Evolutionary conservation across 495 filamentous ascomycete genomes (phyloP), one percentile per base, ranked within the genome.

Genomic region (Tuber magnatum): DNA sequence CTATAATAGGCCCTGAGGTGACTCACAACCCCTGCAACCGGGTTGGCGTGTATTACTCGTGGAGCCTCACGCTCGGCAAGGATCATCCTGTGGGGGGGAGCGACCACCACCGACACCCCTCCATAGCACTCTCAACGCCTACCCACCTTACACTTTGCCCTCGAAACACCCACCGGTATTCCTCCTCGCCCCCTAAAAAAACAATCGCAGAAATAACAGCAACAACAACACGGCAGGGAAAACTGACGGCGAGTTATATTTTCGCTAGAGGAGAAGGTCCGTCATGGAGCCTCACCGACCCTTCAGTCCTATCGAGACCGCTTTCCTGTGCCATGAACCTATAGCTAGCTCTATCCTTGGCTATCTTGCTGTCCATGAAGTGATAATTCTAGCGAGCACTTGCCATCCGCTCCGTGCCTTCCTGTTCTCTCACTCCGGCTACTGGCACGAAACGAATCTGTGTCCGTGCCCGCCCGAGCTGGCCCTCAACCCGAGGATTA

Each of bases 361-460:
- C 7, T 76, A 76, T 40, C 74, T 76, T 46, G 3, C 61, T 7
- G 28, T 77, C 18, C 74, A 35, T 18, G 69, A 76, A 35, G 44
- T 77, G 48, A 42, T 42, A 28, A 48, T 65, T 28, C 51, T 77
- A 22, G 68, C 76, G 28, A 73, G 24, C 32, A 65, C 74, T 24
- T 68, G 28, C 28, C 20, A 22, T 18, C 43, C 39, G 24, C 42
- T 77, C 44, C 68, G 76, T 16, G 28, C 70, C 32, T 77, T 71
- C 18, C 44, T 77, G 51, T 77, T 76, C 73, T 76, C 68, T 7
- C 40, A 71, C 38, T 68, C 68, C 18, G 24, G 32, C 4, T 76
- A 76, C 51, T 71, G 73, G 75, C 40, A 32, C 39, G 68, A 71
- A 24, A 70, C 75, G 8, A 61, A 77, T 35, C 46, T 76, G 0